These are phyloP conservation scores for Alternaria consortialis DNA, from an alignment of 2,329 filamentous ascomycete species.

Conservation along the genomic window DNA sequence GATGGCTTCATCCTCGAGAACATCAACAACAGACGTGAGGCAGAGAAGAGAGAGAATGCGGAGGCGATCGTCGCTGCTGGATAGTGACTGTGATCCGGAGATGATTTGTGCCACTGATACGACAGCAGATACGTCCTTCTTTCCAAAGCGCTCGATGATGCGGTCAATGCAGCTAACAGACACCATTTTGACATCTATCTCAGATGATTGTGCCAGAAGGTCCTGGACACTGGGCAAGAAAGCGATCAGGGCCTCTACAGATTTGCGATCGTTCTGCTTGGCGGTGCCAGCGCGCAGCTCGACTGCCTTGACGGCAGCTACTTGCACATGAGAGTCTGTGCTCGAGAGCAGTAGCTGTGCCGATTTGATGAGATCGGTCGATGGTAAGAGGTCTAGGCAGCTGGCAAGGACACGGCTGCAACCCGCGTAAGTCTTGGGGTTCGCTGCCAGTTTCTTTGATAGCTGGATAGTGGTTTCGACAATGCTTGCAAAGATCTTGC, in stretches of 20 bases:
- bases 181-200: conserved; percentile 81
- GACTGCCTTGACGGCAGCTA: conserved; percentile 75
- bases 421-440: conserved; percentile 49
- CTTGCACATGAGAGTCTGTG: conserved; percentile 76
- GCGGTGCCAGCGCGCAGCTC: conserved; percentile 80
- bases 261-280: conserved; percentile 71
- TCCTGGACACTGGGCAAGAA: conserved; percentile 82
- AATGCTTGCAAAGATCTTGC: conserved; percentile 48
- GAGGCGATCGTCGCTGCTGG: conserved; percentile 74
- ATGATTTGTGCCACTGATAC: conserved; percentile 79
- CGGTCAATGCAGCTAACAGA: conserved; percentile 90
- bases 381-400: conserved; percentile 84
- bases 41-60: conserved; percentile 87
- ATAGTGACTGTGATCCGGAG: conserved; percentile 77
- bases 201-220: conserved; percentile 76
- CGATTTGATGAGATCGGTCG: conserved; percentile 87
- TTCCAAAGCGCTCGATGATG: conserved; percentile 94
- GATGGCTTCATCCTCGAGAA: conserved; percentile 85
- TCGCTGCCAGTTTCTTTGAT: conserved; percentile 68
- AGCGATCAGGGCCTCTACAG: conserved; percentile 75
- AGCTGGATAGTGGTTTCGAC: conserved; percentile 60
- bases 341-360: conserved; percentile 82
- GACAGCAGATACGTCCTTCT: conserved; percentile 83
- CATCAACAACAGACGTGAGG: conserved; percentile 87
- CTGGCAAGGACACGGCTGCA: conserved; percentile 77